Evolutionary conservation across 2,329 filamentous ascomycete genomes (phyloP).

Genomic region (Ceratocystis ficicola): DNA sequence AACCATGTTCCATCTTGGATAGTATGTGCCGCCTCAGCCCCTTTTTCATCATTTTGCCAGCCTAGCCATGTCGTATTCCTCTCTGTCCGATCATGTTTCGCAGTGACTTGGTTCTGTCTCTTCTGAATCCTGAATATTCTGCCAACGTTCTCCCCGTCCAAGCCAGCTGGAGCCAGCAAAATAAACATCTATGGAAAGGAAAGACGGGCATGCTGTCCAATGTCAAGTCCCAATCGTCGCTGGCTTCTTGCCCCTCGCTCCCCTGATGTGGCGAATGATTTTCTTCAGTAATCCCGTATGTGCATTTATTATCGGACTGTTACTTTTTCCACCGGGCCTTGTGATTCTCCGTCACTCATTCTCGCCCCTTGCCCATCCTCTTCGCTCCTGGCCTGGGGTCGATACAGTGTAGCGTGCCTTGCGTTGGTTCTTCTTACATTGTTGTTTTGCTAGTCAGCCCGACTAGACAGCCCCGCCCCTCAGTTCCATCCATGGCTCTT

Average conservation of each 20-base stretch:
- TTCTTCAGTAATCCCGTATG: too few species aligned
- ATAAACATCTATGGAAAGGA: too few species aligned
- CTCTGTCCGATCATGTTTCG: not conserved
- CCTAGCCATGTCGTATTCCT: not conserved
- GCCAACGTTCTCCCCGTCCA: not conserved
- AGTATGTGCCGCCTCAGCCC: conserved; percentile 11
- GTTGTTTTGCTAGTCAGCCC: not conserved
- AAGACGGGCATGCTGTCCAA: too few species aligned
- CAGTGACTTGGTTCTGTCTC: not conserved
- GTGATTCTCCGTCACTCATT: not conserved
- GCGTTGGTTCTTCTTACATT: not conserved
- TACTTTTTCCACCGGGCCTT: too few species aligned
- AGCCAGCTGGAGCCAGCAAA: too few species aligned
- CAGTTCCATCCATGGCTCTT: not conserved
- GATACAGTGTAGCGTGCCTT: not conserved
- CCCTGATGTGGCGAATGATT: too few species aligned
- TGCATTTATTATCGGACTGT: too few species aligned
- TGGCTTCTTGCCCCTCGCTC: too few species aligned
- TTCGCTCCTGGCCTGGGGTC: not conserved
- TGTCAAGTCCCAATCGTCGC: too few species aligned
- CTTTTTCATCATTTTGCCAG: not conserved
- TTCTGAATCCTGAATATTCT: not conserved
- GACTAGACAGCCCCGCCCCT: not conserved
- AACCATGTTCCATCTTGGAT: not conserved
- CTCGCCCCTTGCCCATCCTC: not conserved